Evolutionary conservation across 306 rosid species (phyloP), one percentile per base, ranked within the genome.

Genomic region (Cicer yamashitae): DNA sequence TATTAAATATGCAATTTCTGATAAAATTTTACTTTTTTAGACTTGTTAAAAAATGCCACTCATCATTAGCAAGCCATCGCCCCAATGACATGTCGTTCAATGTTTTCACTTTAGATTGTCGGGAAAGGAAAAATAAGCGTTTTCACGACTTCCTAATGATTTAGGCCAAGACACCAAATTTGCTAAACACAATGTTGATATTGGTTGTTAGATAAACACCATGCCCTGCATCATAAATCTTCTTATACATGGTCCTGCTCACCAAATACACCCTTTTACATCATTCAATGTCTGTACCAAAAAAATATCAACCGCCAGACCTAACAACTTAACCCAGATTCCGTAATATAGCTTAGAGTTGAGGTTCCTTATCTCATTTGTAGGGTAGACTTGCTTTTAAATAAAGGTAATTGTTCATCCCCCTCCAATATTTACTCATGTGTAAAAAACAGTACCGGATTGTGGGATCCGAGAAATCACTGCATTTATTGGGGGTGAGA

Each of bases 281-380:
- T 77, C 54, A 77, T 74, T 76, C 46, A 47, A 77, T 62, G 73
- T 17, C 59, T 7, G 74, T 72, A 63, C 63, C 78, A 37, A 63
- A 48, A 69, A 56, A 1, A 1, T 11, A 25, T 61, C 80, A 53
- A 77, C 59, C 2, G 6, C 71, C 14, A 47, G 57, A 70, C 72
- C 57, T 43, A 41, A 40, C 64, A 44, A 44, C 25, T 66, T 47
- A 58, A 74, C 7, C 10, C 40, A 51, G 38, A 18, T 77, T 70
- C 38, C 8, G 30, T 67, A 14, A 13, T 51, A 64, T 46, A 56
- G 71, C 78, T 51, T 53, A 54, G 47, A 65, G 18, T 58, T 18
- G 56, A 44, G 65, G 69, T 50, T 77, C 20, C 6, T 34, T 37
- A 57, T 40, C 58, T 60, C 63, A 30, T 66, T 78, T 74, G 50